Base-by-base conservation (phyloP, 305 asterid species). In the Vinca major region DNA sequence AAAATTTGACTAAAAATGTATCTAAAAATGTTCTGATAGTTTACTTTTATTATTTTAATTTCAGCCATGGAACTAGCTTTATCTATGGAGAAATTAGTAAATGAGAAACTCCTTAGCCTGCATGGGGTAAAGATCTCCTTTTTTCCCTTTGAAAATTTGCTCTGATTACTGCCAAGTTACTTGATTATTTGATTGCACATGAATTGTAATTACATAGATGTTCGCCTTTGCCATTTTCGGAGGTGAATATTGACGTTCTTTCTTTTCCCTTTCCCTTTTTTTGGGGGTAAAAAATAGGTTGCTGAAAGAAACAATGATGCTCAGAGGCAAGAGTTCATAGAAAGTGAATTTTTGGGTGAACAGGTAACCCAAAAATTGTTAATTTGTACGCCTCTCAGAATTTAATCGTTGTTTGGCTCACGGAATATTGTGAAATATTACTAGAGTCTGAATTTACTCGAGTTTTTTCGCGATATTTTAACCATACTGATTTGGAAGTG, bases 51-150 rank as follows among this genome's bases (percentile, higher is more conserved):
- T 71, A 37, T 74, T 67, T 58, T 70, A 77, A 67, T 80, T 66
- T 7, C 86, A 92, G 96, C 95, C 26, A 90, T 92, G 98, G 98
- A 92, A 73, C 80, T 88, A 12, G 86, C 95, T 4, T 68, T 92
- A 79, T 79, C 88, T n/a, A 65, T 92, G 89, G 96, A 92, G 86
- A 92, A 92, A 82, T 67, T 86, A 50, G 80, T 83, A 43, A 86
- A 86, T 41, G 89, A 81, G 73, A 89, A 82, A 68, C 98, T 92
- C 48, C 72, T 86, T 67, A 66, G 75, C 47, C 80, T 92, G 63
- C 93, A 86, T 62, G 56, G 77, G 8, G 96, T 92, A 84, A 77
- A 41, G 60, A 66, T 62, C 66, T 71, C 50, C 2, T 13, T 36
- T 58, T 44, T 45, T 41, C 44, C 7, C 17, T 43, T 71, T 10